These are phyloP conservation scores for Umbelopsis sp. DNA, from an alignment of 192 early-diverging fungal species.

Conservation along the genomic window DNA sequence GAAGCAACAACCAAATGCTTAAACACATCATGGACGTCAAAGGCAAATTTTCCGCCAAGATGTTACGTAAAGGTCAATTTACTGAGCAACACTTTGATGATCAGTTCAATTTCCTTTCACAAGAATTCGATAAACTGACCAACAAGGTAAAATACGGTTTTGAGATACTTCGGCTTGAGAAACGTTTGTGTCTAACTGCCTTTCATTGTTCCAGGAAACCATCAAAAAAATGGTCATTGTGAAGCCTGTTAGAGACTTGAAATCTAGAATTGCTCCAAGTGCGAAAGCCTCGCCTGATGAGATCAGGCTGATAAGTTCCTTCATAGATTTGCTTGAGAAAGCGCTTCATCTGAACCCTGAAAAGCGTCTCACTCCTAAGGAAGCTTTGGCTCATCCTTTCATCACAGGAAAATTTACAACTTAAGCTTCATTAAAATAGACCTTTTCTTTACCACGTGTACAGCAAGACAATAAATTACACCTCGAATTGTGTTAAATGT, in stretches of 20 bases:
- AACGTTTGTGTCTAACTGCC: not conserved
- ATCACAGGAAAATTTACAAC: constrained; percentile 49
- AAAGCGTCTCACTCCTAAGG: constrained; percentile 81
- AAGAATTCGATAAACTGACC: constrained; percentile 65
- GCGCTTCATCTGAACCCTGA: constrained; percentile 85
- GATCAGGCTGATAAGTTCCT: constrained; percentile 58
- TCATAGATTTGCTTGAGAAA: constrained; percentile 88
- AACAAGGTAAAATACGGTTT: constrained; percentile 42
- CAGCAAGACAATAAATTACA: not conserved
- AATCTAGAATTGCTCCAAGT: constrained; percentile 60
- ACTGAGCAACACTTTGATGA: constrained; percentile 88
- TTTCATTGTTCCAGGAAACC: constrained; percentile 53
- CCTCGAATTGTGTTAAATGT: not conserved
- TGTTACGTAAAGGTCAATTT: constrained; percentile 85
- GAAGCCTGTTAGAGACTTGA: constrained; percentile 75
- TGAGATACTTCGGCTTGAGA: not conserved
- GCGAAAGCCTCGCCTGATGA: constrained; percentile 62
- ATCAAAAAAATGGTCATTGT: constrained; percentile 65
- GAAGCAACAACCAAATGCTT: constrained; percentile 97
- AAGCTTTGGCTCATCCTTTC: constrained; percentile 91
- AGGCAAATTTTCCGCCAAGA: constrained; percentile 83
- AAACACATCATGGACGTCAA: constrained; percentile 91
- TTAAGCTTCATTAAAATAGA: not conserved
- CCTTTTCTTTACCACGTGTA: not conserved
- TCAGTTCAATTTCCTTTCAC: constrained; percentile 63